Evolutionary conservation across 1,139 yeast species (phyloP), one percentile per base, ranked within the genome.

Genomic region (Yamadazyma aaseri): DNA sequence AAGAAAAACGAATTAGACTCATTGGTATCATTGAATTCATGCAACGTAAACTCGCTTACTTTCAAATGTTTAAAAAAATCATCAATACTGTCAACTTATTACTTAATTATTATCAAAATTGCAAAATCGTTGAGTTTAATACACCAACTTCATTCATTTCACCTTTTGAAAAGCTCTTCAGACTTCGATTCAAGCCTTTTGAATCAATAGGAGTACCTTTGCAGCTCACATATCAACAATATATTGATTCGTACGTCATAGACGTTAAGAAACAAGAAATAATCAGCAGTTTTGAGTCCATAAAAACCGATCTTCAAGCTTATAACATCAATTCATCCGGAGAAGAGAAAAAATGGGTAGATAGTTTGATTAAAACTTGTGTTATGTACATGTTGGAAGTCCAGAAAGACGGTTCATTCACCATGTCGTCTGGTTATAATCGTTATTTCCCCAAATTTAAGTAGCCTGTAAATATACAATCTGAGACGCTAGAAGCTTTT

Each of bases 161-260:
- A 8, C 50, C 65, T 9, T 66, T 71, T 29, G 78, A 79, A 41
- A 52, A 71, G 26, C 58, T 81, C n/a, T 86, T 73, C 55, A 65
- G 73, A 15, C 60, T 89, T 29, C 73, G 96, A 44, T 76, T 89
- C 74, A 89, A 87, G 53, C 81, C 95, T 3, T 87, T 86, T 64
- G 77, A 86, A 12, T 75, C 90, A 0, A 83, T 90, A 12, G 96
- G 95, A 0, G 81, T 81, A 5, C 97, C 97, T 0, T 71, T 68
- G 20, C 53, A 74, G 33, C 86, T 92, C 3, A 54, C 64, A 0
- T 81, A 60, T 48, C 54, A 58, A 8, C 61, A 61, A 28, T 69
- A 58, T 40, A 28, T 44, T 24, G 31, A 28, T 14, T 28, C 41
- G 3, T 42, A 49, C 17, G 39, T 41, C 11, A 33, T 35, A 20